Percentiles rank a stretch among this genome's conserved stretches.
phyloP scores from a whole-genome alignment of 1,284 basidiomycete species.

The Omphalotus olearius region DNA sequence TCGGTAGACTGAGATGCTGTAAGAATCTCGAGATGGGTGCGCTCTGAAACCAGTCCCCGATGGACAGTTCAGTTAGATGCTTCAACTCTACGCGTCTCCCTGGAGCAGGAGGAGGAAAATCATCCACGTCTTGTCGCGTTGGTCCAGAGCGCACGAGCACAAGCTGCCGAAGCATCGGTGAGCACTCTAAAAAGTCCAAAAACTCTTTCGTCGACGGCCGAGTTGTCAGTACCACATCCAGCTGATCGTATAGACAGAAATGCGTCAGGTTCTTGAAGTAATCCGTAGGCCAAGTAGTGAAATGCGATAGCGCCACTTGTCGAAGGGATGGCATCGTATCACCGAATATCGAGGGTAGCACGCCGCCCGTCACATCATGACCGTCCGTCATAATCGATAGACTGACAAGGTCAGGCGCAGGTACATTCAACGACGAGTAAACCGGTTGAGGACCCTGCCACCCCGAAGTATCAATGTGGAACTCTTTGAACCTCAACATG shows the following conservation, averaged over 20 bases:
- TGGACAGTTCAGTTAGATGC: not conserved
- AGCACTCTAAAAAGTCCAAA: constrained; percentile 6
- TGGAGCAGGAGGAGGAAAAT: not conserved
- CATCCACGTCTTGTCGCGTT: not conserved
- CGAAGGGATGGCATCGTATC: constrained; percentile 6
- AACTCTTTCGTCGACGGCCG: constrained; percentile 2
- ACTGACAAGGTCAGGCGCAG: constrained; percentile 3
- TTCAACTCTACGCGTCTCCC: not conserved
- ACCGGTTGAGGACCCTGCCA: not conserved
- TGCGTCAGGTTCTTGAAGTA: constrained; percentile 8
- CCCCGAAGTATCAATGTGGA: constrained; percentile 1
- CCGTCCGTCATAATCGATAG: constrained; percentile 6
- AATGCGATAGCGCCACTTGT: constrained; percentile 1
- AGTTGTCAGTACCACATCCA: not conserved
- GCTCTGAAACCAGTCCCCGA: not conserved
- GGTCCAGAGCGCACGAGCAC: constrained; percentile 5
- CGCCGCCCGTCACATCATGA: not conserved
- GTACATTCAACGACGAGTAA: not conserved
- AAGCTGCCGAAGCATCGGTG: constrained; percentile 4
- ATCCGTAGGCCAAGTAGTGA: constrained; percentile 5
- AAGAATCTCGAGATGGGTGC: not conserved
- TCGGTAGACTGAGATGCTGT: not conserved
- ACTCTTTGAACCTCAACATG: constrained; percentile 2
- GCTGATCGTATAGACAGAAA: constrained; percentile 6
- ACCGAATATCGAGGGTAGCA: constrained; percentile 5